Evolutionary conservation across 768 basidiomycete genomes (phyloP).

Genomic region (Lenzites betulinus): DNA sequence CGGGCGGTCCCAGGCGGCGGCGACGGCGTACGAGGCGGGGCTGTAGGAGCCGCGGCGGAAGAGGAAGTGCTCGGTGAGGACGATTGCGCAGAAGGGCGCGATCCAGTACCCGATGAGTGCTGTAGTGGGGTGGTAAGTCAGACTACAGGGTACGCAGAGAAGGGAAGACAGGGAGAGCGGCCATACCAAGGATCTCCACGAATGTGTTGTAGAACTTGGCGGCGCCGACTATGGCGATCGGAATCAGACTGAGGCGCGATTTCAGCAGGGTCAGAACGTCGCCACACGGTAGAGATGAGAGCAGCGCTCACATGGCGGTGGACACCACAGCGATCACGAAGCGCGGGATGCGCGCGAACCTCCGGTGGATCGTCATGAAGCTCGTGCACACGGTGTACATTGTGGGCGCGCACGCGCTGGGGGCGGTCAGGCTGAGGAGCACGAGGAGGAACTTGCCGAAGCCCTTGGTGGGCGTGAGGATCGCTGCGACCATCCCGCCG

Average conservation of each 20-base stretch:
- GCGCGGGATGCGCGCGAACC: constrained; percentile 42
- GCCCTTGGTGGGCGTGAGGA: constrained; percentile 39
- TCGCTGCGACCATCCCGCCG: constrained; percentile 49
- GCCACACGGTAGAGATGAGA: not conserved
- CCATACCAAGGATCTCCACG: constrained; percentile 43
- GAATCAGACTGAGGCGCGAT: constrained; percentile 40
- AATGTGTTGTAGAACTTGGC: constrained; percentile 47
- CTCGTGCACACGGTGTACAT: constrained; percentile 58
- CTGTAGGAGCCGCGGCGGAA: constrained; percentile 40
- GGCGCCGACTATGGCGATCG: constrained; percentile 48
- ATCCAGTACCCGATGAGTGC: constrained; percentile 51
- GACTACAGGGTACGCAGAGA: not conserved
- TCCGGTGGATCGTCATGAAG: constrained; percentile 41
- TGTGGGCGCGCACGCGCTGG: constrained; percentile 57
- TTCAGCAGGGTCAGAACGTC: not conserved
- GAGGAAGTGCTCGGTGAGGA: constrained; percentile 47
- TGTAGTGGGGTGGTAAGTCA: constrained; percentile 21
- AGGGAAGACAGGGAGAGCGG: no score
- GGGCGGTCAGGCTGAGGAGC: constrained; percentile 48
- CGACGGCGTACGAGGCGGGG: constrained; percentile 35
- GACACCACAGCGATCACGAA: constrained; percentile 48
- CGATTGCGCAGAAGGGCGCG: constrained; percentile 39
- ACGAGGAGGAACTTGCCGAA: constrained; percentile 50
- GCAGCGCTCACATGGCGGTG: constrained; percentile 42
- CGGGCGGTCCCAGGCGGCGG: constrained; percentile 40